These are phyloP conservation scores for Ampelocalamus luodianensis DNA, from an alignment of 176 grass and related monocot genomes.

Conservation along the genomic window DNA sequence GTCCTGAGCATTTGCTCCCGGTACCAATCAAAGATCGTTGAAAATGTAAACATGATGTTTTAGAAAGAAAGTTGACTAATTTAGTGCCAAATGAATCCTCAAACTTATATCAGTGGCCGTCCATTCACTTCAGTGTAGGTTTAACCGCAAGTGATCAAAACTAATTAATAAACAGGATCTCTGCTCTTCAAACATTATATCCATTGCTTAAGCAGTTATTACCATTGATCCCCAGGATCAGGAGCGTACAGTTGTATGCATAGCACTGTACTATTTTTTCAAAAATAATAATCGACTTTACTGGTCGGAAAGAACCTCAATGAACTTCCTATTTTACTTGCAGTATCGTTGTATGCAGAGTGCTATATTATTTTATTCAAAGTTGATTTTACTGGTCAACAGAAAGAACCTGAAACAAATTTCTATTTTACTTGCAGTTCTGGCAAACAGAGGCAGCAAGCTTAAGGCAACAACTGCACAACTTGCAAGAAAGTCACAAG, in stretches of 20 bases:
- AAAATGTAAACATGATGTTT: conserved; percentile 1
- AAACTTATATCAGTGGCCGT: background rate
- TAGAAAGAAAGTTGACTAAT: background rate
- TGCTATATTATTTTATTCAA: background rate
- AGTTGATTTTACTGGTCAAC: background rate
- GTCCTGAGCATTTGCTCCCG: background rate
- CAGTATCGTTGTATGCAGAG: no score
- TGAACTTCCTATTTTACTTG: no score
- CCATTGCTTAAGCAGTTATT: background rate
- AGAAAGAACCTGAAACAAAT: conserved; percentile 30
- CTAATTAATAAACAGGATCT: background rate
- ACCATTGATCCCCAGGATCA: background rate
- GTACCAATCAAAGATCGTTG: background rate
- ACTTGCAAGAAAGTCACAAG: conserved; percentile 43
- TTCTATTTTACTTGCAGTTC: conserved; percentile 9
- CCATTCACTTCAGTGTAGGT: background rate
- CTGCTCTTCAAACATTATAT: conserved; percentile 4
- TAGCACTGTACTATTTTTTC: background rate
- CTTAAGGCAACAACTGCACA: conserved; percentile 54
- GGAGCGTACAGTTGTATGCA: background rate
- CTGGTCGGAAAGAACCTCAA: background rate
- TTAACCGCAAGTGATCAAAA: background rate
- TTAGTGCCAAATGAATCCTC: background rate
- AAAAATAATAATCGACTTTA: background rate
- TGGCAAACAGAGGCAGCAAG: conserved; percentile 38